Base-by-base conservation (phyloP, 192 early-diverging fungal genomes). In the Mortierella alpina region DNA sequence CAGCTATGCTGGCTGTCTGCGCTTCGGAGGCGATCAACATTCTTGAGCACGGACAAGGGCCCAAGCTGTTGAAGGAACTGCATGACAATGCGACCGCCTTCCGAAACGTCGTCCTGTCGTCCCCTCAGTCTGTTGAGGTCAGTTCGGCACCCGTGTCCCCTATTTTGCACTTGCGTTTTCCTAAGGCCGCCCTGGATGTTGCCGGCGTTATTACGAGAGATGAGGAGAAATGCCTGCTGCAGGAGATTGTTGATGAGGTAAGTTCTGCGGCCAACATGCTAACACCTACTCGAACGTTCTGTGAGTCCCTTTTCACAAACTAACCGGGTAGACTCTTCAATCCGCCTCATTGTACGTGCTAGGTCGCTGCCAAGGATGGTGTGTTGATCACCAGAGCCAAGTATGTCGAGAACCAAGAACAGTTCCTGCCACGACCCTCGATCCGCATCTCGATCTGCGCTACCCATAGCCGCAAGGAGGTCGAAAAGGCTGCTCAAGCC, bases 1-100 rank as follows among this genome's bases (percentile, higher is more conserved):
- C 97, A 20, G 95, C 96, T 22, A 94, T 97, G 83, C 89, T 99
- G 6, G 89, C 96, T 17, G 95, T 96, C 23, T 88, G 93, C 49
- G 93, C 95, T n/a, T 85, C 91, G 2, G 95, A 97, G 77, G 94
- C 93, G 6, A 84, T 99, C 66, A 86, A 87, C 6, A 81, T 92
- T n/a, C 70, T 93, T 42, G 70, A 71, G 20, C 72, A 79, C 40
- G 62, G 47, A 17, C 58, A 84, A 22, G 81, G 90, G 31, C 86
- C 88, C 5, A 44, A 68, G 1, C 51, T 88, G 23, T 67, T 95
- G 46, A 78, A 63, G 15, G 71, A 80, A 18, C 79, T 98, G 60
- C 75, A 83, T 22, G 89, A 93, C 53, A 95, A 96, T 83, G 74
- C 87, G 1, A 60, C 63, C 5, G 82, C 86, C 0, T 87, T 97